A percentile compares a stretch with the other conserved stretches of the same genome.
These are phyloP conservation scores for Rhizopus delemar DNA, from an alignment of 371 early-diverging fungal species.

Conservation along the genomic window DNA sequence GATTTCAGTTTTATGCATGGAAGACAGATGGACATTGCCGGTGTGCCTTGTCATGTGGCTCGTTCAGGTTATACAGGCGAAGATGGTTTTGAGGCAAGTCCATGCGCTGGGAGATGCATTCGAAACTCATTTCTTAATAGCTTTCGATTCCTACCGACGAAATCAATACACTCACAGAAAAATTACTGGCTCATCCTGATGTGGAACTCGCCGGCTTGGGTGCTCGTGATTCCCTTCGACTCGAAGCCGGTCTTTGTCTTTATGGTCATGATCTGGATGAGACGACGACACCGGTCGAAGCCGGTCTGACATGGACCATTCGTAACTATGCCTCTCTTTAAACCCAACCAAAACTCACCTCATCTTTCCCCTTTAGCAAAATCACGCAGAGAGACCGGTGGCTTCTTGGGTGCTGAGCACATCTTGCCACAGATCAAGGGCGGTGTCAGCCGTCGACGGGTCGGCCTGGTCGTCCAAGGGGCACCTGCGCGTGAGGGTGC, in stretches of 20 bases:
- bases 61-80: conserved; percentile 98
- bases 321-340: conserved; percentile 44
- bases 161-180: conserved; percentile 67
- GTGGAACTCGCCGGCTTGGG: conserved; percentile 95
- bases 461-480: conserved; percentile 92
- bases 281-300: conserved; percentile 91
- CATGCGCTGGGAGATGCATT: too few relatives aligned
- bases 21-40: conserved; percentile 69
- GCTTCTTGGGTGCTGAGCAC: conserved; percentile 90
- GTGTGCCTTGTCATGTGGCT: conserved; percentile 85
- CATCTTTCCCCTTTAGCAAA: conserved; percentile 55
- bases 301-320: conserved; percentile 93
- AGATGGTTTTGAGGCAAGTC: conserved; percentile 99
- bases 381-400: conserved; percentile 87
- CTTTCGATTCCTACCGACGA: conserved; percentile 81
- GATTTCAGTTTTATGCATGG: conserved; percentile 91
- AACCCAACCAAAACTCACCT: background rate
- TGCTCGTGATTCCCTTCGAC: conserved; percentile 91
- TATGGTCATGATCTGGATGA: conserved; percentile 97
- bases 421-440: conserved; percentile 87
- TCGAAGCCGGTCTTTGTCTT: conserved; percentile 96
- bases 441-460: conserved; percentile 78
- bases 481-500: conserved; percentile 93
- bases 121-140: conserved; percentile 30
- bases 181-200: conserved; percentile 71